phyloP scores from a whole-genome alignment of 2,329 filamentous ascomycete genomes.

The Colletotrichum magnum region DNA sequence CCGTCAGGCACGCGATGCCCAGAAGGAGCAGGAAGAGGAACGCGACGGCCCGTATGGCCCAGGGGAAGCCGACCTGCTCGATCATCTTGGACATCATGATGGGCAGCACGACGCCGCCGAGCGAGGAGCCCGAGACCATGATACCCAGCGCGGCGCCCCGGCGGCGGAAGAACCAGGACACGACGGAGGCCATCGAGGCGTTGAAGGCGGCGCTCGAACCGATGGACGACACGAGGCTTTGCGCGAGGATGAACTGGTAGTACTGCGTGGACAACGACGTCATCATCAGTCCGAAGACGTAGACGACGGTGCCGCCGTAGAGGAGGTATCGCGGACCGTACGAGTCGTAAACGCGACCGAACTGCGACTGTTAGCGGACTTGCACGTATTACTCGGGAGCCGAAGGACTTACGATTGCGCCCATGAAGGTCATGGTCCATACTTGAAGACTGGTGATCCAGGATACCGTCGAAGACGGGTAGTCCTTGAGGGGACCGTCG shows the following conservation, averaged over 20 bases:
- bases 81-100: slow-evolving; percentile 73
- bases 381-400: slow-evolving; percentile 40
- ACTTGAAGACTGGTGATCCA: slow-evolving; percentile 73
- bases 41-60: slow-evolving; percentile 63
- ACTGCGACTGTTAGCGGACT: slow-evolving; percentile 46
- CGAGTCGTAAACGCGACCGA: slow-evolving; percentile 75
- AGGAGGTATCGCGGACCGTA: slow-evolving; percentile 74
- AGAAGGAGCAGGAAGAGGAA: slow-evolving; percentile 61
- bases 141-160: slow-evolving; percentile 69
- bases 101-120: slow-evolving; percentile 71
- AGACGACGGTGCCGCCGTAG: slow-evolving; percentile 65
- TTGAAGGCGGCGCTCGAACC: slow-evolving; percentile 61
- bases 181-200: slow-evolving; percentile 56
- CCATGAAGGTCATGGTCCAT: slow-evolving; percentile 65
- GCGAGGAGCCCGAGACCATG: slow-evolving; percentile 65
- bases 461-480: slow-evolving; percentile 66
- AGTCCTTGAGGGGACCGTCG: slow-evolving; percentile 59
- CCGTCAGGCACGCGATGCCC: slow-evolving; percentile 51
- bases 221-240: slow-evolving; percentile 56
- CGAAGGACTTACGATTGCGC: slow-evolving; percentile 55
- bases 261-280: slow-evolving; percentile 63
- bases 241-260: slow-evolving; percentile 61
- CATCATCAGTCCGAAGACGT: slow-evolving; percentile 78
- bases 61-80: slow-evolving; percentile 59
- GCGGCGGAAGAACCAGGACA: slow-evolving; percentile 67